Conservation (phyloP, 345 rosid genomes). For the Corchorus olitorius region DNA sequence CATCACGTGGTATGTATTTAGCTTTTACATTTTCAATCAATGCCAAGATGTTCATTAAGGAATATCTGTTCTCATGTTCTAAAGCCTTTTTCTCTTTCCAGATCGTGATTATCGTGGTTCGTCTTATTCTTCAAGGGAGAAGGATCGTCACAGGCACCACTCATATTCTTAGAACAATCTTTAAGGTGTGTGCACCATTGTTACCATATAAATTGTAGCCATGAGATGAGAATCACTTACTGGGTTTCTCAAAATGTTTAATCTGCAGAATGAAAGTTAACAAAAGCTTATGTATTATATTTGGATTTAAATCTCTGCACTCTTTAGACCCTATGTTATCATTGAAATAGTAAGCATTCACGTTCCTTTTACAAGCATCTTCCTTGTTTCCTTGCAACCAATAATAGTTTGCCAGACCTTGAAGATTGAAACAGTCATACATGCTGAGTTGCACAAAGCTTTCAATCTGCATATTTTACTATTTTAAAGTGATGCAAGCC, state of each 20-base stretch:
- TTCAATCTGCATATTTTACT: background rate
- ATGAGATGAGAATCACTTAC: background rate
- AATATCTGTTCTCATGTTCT: background rate
- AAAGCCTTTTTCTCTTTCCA: constrained; percentile 23
- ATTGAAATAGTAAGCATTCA: background rate
- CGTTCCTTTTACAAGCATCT: background rate
- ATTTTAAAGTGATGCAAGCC: background rate
- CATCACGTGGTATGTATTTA: constrained; percentile 55
- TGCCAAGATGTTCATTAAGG: background rate
- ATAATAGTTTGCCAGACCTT: background rate
- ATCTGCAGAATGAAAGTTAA: background rate
- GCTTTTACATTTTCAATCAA: background rate
- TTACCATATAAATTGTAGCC: background rate
- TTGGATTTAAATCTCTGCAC: background rate
- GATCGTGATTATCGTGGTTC: constrained; percentile 62
- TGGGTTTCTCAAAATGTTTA: background rate
- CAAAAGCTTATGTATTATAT: background rate
- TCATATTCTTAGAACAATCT: constrained; percentile 29
- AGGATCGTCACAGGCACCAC: constrained; percentile 62
- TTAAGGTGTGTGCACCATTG: constrained; percentile 14
- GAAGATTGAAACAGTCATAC: background rate
- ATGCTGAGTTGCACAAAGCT: background rate
- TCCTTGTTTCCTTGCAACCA: background rate
- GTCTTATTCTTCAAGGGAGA: constrained; percentile 64
- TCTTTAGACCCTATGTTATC: background rate